A percentile compares a stretch with the other conserved stretches of the same genome.
These are phyloP conservation scores for Backusella circina DNA, from an alignment of 192 early-diverging fungal species.

Conservation along the genomic window DNA sequence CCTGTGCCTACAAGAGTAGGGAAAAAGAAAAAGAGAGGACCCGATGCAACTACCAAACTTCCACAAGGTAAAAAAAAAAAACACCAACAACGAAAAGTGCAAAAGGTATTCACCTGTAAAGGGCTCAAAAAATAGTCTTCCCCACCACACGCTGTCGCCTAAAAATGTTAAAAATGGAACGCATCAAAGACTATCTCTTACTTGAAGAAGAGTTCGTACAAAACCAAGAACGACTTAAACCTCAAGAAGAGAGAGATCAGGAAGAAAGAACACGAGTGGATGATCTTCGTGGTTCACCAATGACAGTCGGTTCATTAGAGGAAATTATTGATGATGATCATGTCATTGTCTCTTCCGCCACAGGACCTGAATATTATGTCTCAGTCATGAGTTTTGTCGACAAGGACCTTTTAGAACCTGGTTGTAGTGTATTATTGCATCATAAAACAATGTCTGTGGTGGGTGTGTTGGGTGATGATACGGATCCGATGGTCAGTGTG, in stretches of 20 bases:
- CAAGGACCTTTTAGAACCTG: constrained; percentile 97
- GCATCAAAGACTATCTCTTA: constrained; percentile 97
- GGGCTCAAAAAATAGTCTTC: constrained; percentile 76
- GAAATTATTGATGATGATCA: constrained; percentile 99
- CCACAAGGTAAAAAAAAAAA: constrained; percentile 82
- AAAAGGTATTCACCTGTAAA: too few species aligned
- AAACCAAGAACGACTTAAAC: constrained; percentile 97
- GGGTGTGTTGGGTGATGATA: constrained; percentile 92
- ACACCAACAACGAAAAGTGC: too few species aligned
- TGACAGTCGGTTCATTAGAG: constrained; percentile 93
- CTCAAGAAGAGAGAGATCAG: constrained; percentile 90
- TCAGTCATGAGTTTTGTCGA: constrained; percentile 98
- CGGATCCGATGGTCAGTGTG: constrained; percentile 98
- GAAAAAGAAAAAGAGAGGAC: constrained; percentile 95
- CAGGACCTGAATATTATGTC: constrained; percentile 96
- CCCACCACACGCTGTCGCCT: constrained; percentile 96
- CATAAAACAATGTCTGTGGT: constrained; percentile 90
- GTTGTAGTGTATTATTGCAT: constrained; percentile 91
- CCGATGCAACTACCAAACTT: constrained; percentile 85
- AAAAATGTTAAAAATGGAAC: constrained; percentile 94
- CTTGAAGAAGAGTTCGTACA: constrained; percentile 99
- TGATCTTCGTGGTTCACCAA: constrained; percentile 93
- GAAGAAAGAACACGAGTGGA: constrained; percentile 95
- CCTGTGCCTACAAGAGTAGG: constrained; percentile 96
- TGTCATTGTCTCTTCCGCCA: constrained; percentile 90